Evolutionary conservation across 768 basidiomycete species (phyloP).

Genomic region (Phlegmacium glaucopus): DNA sequence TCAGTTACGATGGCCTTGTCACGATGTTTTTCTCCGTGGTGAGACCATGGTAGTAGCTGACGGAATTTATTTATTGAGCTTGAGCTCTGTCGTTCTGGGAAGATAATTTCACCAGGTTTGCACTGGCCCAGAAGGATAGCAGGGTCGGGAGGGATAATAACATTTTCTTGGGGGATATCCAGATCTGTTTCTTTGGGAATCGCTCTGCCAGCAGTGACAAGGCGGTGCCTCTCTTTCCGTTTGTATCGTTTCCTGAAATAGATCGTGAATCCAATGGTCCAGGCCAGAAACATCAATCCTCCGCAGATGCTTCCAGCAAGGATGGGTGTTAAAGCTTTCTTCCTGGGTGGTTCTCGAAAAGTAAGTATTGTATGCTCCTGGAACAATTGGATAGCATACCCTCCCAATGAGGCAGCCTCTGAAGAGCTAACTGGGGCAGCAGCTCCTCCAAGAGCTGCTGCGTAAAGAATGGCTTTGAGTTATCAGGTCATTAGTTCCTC

Average conservation of each 20-base stretch:
- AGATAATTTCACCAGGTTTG: constrained; percentile 33
- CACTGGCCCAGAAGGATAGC: constrained; percentile 52
- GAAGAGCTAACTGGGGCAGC: constrained; percentile 31
- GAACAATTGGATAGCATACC: constrained; percentile 23
- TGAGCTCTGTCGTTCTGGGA: constrained; percentile 23
- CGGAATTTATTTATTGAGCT: constrained; percentile 14
- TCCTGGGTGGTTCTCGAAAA: constrained; percentile 26
- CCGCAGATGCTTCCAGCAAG: constrained; percentile 61
- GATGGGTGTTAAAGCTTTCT: constrained; percentile 55
- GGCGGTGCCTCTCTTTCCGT: constrained; percentile 42
- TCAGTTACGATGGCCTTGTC: constrained; percentile 1
- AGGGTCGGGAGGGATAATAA: constrained; percentile 66
- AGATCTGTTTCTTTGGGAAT: constrained; percentile 35
- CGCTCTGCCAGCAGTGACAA: constrained; percentile 40
- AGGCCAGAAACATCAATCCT: constrained; percentile 44
- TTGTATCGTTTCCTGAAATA: constrained; percentile 54
- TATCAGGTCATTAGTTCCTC: neutral
- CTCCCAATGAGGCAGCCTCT: constrained; percentile 35
- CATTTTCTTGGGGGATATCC: constrained; percentile 36
- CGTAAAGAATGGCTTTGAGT: constrained; percentile 4
- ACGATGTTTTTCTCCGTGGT: constrained; percentile 5
- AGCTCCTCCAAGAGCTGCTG: constrained; percentile 9
- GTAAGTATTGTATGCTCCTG: neutral
- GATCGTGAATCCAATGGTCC: constrained; percentile 53
- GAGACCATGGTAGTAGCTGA: constrained; percentile 17